Evolutionary conservation across 1,139 yeast genomes (phyloP).

Genomic region (Yamadazyma oceani): DNA sequence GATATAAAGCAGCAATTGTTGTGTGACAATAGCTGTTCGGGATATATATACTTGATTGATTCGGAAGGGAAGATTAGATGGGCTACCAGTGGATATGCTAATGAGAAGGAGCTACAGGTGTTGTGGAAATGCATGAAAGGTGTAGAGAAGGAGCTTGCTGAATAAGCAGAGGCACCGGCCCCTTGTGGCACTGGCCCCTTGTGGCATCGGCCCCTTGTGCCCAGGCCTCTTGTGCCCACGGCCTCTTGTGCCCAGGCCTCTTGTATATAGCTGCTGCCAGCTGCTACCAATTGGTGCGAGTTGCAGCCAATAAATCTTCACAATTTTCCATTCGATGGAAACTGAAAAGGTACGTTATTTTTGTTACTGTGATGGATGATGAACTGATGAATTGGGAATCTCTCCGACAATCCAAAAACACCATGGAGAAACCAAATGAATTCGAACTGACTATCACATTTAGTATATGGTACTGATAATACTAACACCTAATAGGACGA

Average conservation of each 20-base stretch:
- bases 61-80: constrained; percentile 74
- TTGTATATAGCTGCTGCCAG: too few species aligned
- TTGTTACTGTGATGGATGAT: constrained; percentile 17
- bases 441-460: constrained; percentile 11
- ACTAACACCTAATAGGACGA: too few species aligned
- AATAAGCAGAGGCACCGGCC: too few species aligned
- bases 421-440: constrained; percentile 28
- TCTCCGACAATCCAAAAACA: constrained; percentile 36
- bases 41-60: constrained; percentile 81
- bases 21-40: constrained; percentile 77
- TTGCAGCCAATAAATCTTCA: too few species aligned
- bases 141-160: constrained; percentile 34
- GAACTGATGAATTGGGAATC: constrained; percentile 38
- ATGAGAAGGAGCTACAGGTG: constrained; percentile 57
- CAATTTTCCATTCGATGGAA: too few species aligned
- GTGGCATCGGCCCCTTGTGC: too few species aligned
- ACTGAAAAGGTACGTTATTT: constrained; percentile 4
- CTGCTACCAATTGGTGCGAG: too few species aligned
- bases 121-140: constrained; percentile 70
- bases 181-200: too few species aligned
- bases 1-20: constrained; percentile 59
- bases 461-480: neutral
- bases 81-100: constrained; percentile 87
- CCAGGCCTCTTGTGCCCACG: too few species aligned
- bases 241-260: too few species aligned